Evolutionary conservation across 257 asterid species (phyloP).

Genomic region (Penstemon barbatus): DNA sequence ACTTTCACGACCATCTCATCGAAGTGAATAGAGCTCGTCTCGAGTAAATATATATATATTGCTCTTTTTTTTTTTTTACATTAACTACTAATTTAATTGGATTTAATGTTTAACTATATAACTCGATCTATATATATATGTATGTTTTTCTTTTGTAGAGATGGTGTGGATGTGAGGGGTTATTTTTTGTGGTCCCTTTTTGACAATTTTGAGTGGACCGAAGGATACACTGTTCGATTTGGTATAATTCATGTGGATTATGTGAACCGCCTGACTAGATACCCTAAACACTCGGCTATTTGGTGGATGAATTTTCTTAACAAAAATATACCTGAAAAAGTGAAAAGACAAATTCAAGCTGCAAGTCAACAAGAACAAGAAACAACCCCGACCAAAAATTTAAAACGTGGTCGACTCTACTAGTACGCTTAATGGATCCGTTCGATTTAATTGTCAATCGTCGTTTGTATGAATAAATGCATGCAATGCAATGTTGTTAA

Average conservation of each 20-base stretch:
- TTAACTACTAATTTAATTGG: no score
- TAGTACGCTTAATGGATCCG: no score
- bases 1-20: conserved; percentile 16
- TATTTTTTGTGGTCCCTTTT: conserved; percentile 22
- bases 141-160: neutral
- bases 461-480: no score
- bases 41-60: conserved; percentile 5
- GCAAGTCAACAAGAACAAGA: no score
- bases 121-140: neutral
- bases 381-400: no score
- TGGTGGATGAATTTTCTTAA: conserved; percentile 31
- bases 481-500: no score
- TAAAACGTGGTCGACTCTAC: no score
- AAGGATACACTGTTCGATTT: conserved; percentile 28
- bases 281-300: conserved; percentile 26
- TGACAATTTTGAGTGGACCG: conserved; percentile 31
- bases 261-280: conserved; percentile 15
- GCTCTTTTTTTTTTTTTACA: neutral
- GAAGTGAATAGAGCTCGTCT: conserved; percentile 13
- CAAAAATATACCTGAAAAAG: neutral
- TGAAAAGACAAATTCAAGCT: no score
- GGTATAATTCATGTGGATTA: conserved; percentile 25
- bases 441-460: no score
- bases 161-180: conserved; percentile 14
- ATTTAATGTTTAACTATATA: no score